Evolutionary conservation across 257 asterid genomes (phyloP), one percentile per base, ranked within the genome.

Genomic region (Primulina huaijiensis): DNA sequence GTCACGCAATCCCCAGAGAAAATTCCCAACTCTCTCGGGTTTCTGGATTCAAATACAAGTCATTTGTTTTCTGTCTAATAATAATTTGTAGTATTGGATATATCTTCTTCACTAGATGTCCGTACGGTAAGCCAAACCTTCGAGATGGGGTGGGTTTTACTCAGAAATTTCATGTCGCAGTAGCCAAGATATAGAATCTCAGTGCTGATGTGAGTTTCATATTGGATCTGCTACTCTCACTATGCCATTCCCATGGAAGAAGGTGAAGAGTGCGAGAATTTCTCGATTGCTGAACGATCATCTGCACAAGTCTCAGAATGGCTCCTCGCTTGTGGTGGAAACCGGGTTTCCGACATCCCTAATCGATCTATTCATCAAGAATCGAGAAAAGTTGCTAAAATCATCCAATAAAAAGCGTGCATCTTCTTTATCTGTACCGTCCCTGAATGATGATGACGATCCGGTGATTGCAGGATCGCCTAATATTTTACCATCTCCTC

Each of bases 291-390:
- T 90, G 75, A 87, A 83, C 63, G 88, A 90, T 70, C 96, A 84
- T 71, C 69, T 92, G 57, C 82, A 77, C 63, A 68, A 73, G 29
- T 79, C 88, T 2, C 90, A 85, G 63, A 83, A 82, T 40, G 91
- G 85, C 1, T 77, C 89, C 12, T 84, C 91, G 16, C 87, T 90
- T 19, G 86, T 87, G 37, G 95, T 92, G 46, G 89, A 85, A 38
- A 88, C 97, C 19, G 93, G 96, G 3, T 92, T 92, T 68, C 95
- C 98, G 0, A 83, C 98, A 7, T 90, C 95, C 29, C 82, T 92
- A 29, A 77, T 92, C 53, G 96, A 92, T 82, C 87, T 90, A 8
- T 83, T 88, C 75, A 85, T 92, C 58, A 92, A 88, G 71, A 84
- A 92, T 63, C 88, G 82, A 9, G 89, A 82, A 17, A 90, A 85